Percentiles rank a stretch among this genome's conserved stretches.
These are phyloP conservation scores for Xylaria longipes DNA, from an alignment of 495 filamentous ascomycete genomes.

Conservation along the genomic window DNA sequence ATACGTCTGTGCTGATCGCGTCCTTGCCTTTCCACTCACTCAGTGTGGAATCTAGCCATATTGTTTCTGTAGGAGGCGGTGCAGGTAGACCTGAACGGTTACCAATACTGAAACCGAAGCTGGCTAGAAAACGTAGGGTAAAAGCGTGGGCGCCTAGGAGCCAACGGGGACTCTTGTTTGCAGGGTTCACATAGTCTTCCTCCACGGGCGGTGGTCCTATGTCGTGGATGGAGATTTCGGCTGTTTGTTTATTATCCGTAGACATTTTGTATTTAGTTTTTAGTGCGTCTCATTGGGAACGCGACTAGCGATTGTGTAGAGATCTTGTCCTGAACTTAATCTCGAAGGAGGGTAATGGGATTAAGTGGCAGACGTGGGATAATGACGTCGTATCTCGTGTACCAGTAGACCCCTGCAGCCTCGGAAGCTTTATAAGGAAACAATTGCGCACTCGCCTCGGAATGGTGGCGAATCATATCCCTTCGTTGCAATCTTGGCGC, in stretches of 20 bases:
- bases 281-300: background rate
- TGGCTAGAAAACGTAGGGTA: slow-evolving; percentile 27
- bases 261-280: background rate
- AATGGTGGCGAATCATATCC: slow-evolving; percentile 8
- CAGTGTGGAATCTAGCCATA: slow-evolving; percentile 32
- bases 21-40: slow-evolving; percentile 25
- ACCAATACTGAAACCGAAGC: slow-evolving; percentile 27
- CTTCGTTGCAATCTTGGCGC: background rate
- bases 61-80: slow-evolving; percentile 25
- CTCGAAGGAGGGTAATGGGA: background rate
- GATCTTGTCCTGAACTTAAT: slow-evolving; percentile 9
- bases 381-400: slow-evolving; percentile 25
- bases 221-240: slow-evolving; percentile 18
- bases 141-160: slow-evolving; percentile 27
- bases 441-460: background rate
- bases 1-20: slow-evolving; percentile 31
- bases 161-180: slow-evolving; percentile 34
- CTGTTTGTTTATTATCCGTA: background rate
- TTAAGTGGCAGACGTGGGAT: background rate
- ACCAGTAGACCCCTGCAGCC: background rate
- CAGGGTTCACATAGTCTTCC: slow-evolving; percentile 34
- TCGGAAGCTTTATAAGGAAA: background rate
- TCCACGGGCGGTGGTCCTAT: slow-evolving; percentile 25
- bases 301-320: background rate
- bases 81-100: slow-evolving; percentile 26